Conservation (phyloP, 345 rosid species). For the Atalantia buxifolia region DNA sequence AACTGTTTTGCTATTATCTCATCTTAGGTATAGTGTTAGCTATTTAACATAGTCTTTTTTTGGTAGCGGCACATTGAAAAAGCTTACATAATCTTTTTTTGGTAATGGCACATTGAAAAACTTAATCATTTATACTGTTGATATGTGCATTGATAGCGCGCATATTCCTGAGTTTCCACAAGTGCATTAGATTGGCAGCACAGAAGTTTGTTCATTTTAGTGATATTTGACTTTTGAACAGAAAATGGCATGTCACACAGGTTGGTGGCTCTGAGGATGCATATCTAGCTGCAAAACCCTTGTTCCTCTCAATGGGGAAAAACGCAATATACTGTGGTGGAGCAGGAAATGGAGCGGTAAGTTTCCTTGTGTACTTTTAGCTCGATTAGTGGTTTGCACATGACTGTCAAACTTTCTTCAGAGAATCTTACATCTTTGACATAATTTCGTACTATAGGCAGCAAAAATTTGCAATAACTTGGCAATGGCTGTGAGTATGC, state of each 20-base stretch:
- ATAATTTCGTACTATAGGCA: slow-evolving; percentile 42
- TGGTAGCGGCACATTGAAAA: not conserved
- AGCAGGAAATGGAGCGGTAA: slow-evolving; percentile 93
- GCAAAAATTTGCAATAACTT: slow-evolving; percentile 96
- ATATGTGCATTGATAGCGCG: not conserved
- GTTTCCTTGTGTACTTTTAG: slow-evolving; percentile 23
- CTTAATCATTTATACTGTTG: not conserved
- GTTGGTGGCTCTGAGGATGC: slow-evolving; percentile 90
- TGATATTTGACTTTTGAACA: slow-evolving; percentile 3
- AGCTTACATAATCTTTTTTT: not conserved
- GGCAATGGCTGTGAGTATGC: slow-evolving; percentile 93
- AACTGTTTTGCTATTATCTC: not conserved
- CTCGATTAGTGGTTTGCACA: not conserved
- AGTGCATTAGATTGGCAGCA: not conserved
- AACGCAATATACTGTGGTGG: slow-evolving; percentile 82
- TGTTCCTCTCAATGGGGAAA: slow-evolving; percentile 80
- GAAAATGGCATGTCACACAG: slow-evolving; percentile 38
- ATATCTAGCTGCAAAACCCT: slow-evolving; percentile 60
- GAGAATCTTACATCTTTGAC: slow-evolving; percentile 8
- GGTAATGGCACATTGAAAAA: not conserved
- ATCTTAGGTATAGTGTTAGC: not conserved
- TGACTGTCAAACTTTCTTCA: not conserved
- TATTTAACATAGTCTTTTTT: not conserved
- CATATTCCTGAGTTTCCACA: not conserved
- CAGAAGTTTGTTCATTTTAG: not conserved